Percentiles rank a stretch among this genome's conserved stretches.
phyloP scores from a whole-genome alignment of 306 rosid species.

The Vicia sativa region DNA sequence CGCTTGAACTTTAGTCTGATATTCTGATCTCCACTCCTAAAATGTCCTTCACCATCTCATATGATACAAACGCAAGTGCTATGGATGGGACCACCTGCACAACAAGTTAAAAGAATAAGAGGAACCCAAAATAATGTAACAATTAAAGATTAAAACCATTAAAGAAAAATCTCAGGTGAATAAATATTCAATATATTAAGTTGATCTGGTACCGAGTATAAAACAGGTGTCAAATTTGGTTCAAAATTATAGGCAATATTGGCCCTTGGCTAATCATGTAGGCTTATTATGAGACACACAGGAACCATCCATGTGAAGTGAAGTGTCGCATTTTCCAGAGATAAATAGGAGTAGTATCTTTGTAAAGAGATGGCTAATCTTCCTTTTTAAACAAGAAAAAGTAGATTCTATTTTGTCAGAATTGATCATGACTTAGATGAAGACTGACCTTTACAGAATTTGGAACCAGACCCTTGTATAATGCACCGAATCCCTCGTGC shows the following conservation, averaged over 20 bases:
- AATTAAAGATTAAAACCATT: constrained; percentile 11
- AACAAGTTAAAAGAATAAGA: constrained; percentile 33
- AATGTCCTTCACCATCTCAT: constrained; percentile 93
- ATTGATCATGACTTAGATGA: constrained; percentile 19
- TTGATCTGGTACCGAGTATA: too few species aligned
- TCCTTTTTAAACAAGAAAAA: not conserved
- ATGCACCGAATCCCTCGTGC: constrained; percentile 91
- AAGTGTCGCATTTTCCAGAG: constrained; percentile 7
- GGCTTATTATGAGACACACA: not conserved
- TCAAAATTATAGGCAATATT: too few species aligned
- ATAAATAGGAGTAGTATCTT: constrained; percentile 7
- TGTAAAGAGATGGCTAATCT: not conserved
- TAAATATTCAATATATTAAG: not conserved
- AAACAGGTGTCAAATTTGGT: too few species aligned
- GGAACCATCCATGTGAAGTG: constrained; percentile 20
- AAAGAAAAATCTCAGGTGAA: constrained; percentile 12
- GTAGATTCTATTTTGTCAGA: constrained; percentile 3
- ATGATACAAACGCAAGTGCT: constrained; percentile 88
- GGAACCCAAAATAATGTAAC: constrained; percentile 1
- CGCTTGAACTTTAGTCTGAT: constrained; percentile 63
- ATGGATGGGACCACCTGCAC: constrained; percentile 97
- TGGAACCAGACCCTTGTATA: constrained; percentile 98
- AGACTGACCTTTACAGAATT: constrained; percentile 93
- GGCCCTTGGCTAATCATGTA: too few species aligned
- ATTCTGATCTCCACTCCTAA: constrained; percentile 96